Conservation (phyloP, 306 rosid species). For the Castanospermum australe region DNA sequence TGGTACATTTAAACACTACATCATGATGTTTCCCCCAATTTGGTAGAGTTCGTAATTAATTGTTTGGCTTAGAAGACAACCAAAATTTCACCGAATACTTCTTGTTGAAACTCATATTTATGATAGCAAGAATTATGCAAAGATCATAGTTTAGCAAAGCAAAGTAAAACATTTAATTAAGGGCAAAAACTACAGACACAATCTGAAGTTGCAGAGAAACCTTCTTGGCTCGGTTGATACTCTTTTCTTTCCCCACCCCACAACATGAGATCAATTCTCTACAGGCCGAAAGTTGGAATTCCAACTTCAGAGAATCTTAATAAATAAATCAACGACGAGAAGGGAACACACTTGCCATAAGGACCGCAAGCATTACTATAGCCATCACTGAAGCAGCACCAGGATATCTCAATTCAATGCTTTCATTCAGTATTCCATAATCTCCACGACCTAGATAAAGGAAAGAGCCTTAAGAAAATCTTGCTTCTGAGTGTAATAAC, state of each 20-base stretch:
- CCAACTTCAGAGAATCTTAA: background rate
- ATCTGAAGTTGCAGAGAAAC: background rate
- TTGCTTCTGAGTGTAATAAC: conserved; percentile 12
- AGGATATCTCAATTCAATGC: conserved; percentile 43
- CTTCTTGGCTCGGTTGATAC: background rate
- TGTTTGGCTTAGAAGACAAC: background rate
- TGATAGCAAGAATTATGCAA: background rate
- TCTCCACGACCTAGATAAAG: conserved; percentile 36
- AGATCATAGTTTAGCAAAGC: background rate
- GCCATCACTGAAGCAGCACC: conserved; percentile 28
- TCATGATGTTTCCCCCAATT: background rate
- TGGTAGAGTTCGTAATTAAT: background rate
- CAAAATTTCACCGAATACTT: background rate
- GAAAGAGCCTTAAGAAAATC: conserved; percentile 18
- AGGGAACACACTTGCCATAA: conserved; percentile 30
- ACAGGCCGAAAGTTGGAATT: background rate
- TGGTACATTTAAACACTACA: background rate
- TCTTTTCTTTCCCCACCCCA: background rate
- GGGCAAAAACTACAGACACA: background rate
- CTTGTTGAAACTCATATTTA: background rate
- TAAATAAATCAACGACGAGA: conserved; percentile 26
- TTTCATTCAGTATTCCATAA: conserved; percentile 42
- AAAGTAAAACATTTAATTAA: background rate
- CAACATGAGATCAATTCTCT: background rate
- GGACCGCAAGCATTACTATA: conserved; percentile 38